Evolutionary conservation across 2,329 filamentous ascomycete genomes (phyloP).

Genomic region (Colletotrichum agaves): DNA sequence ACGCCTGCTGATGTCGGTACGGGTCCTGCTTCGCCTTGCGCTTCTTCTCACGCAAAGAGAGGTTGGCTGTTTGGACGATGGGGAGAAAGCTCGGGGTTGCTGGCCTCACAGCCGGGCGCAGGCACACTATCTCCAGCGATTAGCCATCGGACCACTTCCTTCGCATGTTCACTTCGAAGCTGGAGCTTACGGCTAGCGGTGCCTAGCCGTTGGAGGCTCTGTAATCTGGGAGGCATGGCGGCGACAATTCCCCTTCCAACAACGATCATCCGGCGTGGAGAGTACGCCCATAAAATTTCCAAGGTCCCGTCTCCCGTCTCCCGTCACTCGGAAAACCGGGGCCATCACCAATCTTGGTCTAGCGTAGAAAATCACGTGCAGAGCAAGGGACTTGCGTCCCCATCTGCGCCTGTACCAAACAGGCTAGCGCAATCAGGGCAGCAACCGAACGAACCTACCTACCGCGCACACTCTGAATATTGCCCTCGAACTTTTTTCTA

Average conservation of each 20-base stretch:
- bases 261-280: constrained; percentile 31
- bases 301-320: neutral
- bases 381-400: neutral
- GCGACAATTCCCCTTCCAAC: constrained; percentile 39
- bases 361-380: constrained; percentile 47
- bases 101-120: constrained; percentile 62
- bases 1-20: constrained; percentile 82
- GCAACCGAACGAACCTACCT: constrained; percentile 12
- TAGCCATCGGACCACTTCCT: constrained; percentile 38
- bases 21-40: constrained; percentile 79
- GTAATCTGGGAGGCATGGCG: constrained; percentile 76
- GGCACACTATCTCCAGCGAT: constrained; percentile 61
- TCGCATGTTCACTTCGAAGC: neutral
- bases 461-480: constrained; percentile 28
- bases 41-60: constrained; percentile 72
- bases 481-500: constrained; percentile 19
- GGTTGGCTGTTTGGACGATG: constrained; percentile 71
- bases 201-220: constrained; percentile 68
- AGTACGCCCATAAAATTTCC: constrained; percentile 36
- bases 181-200: constrained; percentile 66
- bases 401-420: neutral
- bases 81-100: constrained; percentile 64
- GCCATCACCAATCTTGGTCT: constrained; percentile 35
- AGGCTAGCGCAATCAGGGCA: constrained; percentile 27
- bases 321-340: constrained; percentile 7